Evolutionary conservation across 371 early-diverging fungal genomes (phyloP).

Genomic region (Rhizopus sp.): DNA sequence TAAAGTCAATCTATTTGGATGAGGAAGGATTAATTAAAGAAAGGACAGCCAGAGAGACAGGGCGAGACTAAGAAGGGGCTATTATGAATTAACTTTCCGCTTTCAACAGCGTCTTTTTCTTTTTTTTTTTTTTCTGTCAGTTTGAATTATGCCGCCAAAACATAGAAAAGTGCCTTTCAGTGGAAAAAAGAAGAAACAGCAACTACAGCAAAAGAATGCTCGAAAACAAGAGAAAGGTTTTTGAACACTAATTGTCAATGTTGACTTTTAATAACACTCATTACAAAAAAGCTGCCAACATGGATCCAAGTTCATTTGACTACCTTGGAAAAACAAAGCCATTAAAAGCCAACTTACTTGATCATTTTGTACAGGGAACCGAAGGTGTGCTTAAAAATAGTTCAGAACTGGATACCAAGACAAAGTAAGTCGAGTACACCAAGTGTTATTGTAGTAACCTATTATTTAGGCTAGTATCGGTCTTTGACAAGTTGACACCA

Average conservation of each 20-base stretch:
- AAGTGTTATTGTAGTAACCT: neutral
- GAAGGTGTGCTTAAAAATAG: slow-evolving; percentile 8
- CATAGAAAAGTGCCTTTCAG: slow-evolving; percentile 71
- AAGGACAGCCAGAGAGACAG: too few relatives aligned
- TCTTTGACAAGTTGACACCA: slow-evolving; percentile 69
- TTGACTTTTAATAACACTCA: neutral
- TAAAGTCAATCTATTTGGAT: too few relatives aligned
- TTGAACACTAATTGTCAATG: neutral
- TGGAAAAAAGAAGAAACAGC: slow-evolving; percentile 77
- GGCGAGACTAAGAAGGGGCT: too few relatives aligned
- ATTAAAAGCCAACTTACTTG: slow-evolving; percentile 5
- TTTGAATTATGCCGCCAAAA: slow-evolving; percentile 8
- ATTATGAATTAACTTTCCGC: too few relatives aligned
- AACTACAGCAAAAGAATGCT: slow-evolving; percentile 70
- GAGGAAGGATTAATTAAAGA: too few relatives aligned
- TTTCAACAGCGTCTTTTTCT: too few relatives aligned
- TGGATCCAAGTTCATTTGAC: slow-evolving; percentile 22
- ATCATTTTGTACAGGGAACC: slow-evolving; percentile 13
- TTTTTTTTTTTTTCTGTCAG: slow-evolving; percentile 5
- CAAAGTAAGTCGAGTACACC: slow-evolving; percentile 10
- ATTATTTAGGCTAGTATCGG: slow-evolving; percentile 60
- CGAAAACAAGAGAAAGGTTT: slow-evolving; percentile 44
- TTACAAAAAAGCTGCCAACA: slow-evolving; percentile 3
- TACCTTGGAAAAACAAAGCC: slow-evolving; percentile 7
- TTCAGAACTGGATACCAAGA: neutral